Base-by-base conservation (phyloP, 2,329 filamentous ascomycete genomes). In the Colletotrichum musae region DNA sequence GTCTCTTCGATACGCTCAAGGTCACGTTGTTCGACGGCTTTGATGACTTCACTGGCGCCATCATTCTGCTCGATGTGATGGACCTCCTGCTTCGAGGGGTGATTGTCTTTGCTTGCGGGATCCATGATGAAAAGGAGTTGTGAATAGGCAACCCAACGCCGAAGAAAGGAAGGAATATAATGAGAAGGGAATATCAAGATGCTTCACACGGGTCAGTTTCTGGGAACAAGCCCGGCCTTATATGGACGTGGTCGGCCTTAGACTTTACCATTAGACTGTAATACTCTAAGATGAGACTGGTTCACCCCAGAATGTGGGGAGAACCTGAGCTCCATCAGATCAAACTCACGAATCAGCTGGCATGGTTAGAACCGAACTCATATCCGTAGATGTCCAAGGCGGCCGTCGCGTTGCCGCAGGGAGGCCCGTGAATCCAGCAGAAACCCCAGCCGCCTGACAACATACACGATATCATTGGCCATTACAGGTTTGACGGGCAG, bases 1-100 rank as follows among this genome's bases (percentile, higher is more conserved):
- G 75, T 75, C 12, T 73, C 73, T 28, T 75, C 74, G 36, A 75
- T 76, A 10, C 63, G 63, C 36, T 65, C 56, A 10, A 65, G 63
- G 15, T 65, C 63, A 26, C 56, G 63, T 26, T 65, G 48, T 24
- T 60, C 56, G 15, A 65, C 39, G n/a, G 48, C 63, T 36, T 65
- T 65, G 24, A 65, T 47, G 6, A 56, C 54, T 6, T 59, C 63
- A 26, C 32, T 39, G 16, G 59, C 56, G 13, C 36, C 32, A 43
- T 43, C 39, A 16, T 60, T 41, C 16, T 64, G 61, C 36, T 65
- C 63, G 39, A 65, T 13, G 6, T 65, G 63, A 18, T 60, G 63
- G 9, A 53, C 63, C 1, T 36, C 54, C 13, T 58, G 47, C 16
- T 52, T 36, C 7, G 16, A 5, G 9, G 24, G 13, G 5, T 65